phyloP scores from a whole-genome alignment of 1,284 basidiomycete species.

The Erythrobasidium hasegawianum region DNA sequence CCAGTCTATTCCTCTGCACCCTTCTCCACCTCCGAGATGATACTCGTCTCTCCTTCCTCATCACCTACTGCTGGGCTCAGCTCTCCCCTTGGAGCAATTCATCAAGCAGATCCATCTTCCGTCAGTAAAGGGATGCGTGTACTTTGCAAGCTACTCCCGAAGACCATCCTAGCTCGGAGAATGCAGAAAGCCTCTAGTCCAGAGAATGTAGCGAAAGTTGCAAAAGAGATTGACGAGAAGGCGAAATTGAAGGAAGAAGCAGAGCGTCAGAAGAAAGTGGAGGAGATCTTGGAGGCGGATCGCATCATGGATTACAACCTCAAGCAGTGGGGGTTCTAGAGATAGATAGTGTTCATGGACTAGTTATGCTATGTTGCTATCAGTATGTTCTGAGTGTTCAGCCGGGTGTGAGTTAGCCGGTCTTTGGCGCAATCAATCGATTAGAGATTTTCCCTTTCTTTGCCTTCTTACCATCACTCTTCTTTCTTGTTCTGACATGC shows the following conservation, averaged over 20 bases:
- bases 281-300: slow-evolving; percentile 1
- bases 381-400: too few species aligned
- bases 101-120: background rate
- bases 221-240: slow-evolving; percentile 1
- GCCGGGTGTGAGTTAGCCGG: too few species aligned
- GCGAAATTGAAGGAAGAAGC: slow-evolving; percentile 1
- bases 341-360: too few species aligned
- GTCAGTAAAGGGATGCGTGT: slow-evolving; percentile 1
- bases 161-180: background rate
- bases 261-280: background rate
- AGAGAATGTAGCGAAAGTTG: background rate
- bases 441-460: too few species aligned
- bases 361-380: too few species aligned
- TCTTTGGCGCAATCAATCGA: too few species aligned
- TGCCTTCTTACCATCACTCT: too few species aligned
- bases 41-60: background rate
- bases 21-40: background rate
- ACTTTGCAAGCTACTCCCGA: background rate
- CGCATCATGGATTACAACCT: slow-evolving; percentile 1
- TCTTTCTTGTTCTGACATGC: too few species aligned
- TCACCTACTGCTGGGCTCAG: background rate
- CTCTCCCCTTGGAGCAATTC: background rate
- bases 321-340: background rate
- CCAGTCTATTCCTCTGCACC: background rate
- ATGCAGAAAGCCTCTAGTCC: background rate